Conservation (phyloP, 331 rosid genomes). For the Pyrus hybrid region DNA sequence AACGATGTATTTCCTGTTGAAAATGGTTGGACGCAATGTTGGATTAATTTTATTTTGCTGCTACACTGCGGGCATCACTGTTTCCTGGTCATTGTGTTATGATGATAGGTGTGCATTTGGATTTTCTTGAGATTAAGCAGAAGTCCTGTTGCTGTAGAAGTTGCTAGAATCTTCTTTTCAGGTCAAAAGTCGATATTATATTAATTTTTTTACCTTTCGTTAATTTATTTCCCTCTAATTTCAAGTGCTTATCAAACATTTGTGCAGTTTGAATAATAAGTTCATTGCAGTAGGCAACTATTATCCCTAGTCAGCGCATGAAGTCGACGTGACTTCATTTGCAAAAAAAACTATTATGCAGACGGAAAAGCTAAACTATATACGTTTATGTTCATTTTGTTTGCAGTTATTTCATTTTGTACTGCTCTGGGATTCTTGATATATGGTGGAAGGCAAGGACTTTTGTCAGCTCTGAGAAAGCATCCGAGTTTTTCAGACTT, state of each 20-base stretch:
- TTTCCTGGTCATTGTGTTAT: constrained; percentile 11
- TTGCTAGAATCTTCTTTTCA: constrained; percentile 63
- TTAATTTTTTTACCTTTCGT: neutral
- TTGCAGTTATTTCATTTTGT: constrained; percentile 54
- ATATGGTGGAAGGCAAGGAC: constrained; percentile 77
- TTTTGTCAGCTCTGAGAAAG: neutral
- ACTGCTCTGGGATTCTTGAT: constrained; percentile 69
- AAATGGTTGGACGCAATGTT: neutral
- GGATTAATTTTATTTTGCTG: neutral
- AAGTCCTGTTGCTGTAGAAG: constrained; percentile 29
- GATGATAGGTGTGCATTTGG: constrained; percentile 60
- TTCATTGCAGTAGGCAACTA: neutral
- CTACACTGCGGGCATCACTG: neutral
- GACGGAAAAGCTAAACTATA: neutral
- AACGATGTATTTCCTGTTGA: neutral
- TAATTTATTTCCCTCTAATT: neutral
- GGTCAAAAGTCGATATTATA: constrained; percentile 30
- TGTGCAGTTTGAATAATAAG: neutral
- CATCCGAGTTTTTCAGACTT: neutral
- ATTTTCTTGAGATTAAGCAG: constrained; percentile 30
- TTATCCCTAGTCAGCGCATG: neutral
- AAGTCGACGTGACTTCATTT: neutral
- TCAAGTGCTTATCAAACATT: neutral
- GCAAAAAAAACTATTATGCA: neutral
- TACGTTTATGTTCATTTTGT: constrained; percentile 4